A percentile compares a stretch with the other conserved stretches of the same genome.
These are phyloP conservation scores for Pseudogymnoascus sp. DNA, from an alignment of 2,329 filamentous ascomycete genomes.

Conservation along the genomic window DNA sequence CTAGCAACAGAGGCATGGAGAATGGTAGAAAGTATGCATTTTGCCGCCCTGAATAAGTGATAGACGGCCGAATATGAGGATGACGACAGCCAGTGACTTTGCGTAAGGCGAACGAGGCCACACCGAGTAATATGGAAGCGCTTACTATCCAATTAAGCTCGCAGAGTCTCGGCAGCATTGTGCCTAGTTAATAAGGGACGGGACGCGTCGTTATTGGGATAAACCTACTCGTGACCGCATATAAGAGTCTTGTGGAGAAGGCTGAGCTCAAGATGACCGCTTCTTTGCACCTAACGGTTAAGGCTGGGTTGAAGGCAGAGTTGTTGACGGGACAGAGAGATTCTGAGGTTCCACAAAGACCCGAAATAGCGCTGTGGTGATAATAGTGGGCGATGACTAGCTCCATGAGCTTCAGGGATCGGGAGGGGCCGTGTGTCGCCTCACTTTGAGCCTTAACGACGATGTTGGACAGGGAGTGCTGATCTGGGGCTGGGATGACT, in stretches of 20 bases:
- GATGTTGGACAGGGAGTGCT: not conserved
- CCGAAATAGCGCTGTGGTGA: not conserved
- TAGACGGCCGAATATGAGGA: not conserved
- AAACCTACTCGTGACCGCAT: not conserved
- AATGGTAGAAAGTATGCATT: not conserved
- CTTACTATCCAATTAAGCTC: not conserved
- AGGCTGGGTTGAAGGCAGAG: conserved; percentile 3
- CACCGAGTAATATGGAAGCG: conserved; percentile 1
- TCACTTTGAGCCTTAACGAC: conserved; percentile 2
- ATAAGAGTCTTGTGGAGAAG: not conserved
- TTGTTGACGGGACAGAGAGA: not conserved
- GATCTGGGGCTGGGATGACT: not conserved
- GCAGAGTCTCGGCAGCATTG: not conserved
- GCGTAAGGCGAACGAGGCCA: not conserved
- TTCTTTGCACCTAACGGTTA: not conserved
- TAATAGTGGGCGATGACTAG: not conserved
- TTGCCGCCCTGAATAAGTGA: not conserved
- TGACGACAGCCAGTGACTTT: not conserved
- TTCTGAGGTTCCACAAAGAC: not conserved
- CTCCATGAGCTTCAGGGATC: conserved; percentile 4
- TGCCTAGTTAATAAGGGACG: not conserved
- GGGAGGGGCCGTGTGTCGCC: conserved; percentile 7
- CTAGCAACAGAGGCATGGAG: not conserved
- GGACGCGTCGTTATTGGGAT: not conserved
- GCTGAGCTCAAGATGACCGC: not conserved